These are phyloP conservation scores for Aspergillus baeticus DNA, from an alignment of 495 filamentous ascomycete species.

Conservation along the genomic window DNA sequence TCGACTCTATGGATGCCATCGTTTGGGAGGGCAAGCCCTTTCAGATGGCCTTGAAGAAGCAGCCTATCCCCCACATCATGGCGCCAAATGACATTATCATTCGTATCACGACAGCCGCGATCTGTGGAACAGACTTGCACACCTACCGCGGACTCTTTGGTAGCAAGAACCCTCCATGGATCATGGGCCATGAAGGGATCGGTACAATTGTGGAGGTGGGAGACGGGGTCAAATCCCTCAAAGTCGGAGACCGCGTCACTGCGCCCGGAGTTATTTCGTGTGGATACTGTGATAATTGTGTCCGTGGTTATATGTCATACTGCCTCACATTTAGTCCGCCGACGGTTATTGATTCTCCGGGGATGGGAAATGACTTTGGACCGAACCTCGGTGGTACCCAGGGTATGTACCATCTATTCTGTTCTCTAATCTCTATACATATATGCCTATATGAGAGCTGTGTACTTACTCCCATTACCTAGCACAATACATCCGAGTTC, in stretches of 20 bases:
- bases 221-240: no score
- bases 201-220: no score
- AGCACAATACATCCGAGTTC: constrained; percentile 16
- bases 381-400: not conserved
- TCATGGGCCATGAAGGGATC: no score
- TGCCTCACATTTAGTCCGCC: constrained; percentile 7
- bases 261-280: not conserved
- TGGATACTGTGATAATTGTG: constrained; percentile 8
- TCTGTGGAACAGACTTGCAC: no score
- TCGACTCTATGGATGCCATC: constrained; percentile 5
- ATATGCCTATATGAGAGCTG: not conserved
- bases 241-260: not conserved
- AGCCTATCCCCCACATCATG: constrained; percentile 21
- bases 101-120: constrained; percentile 23
- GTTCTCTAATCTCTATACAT: not conserved
- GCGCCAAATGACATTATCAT: constrained; percentile 26
- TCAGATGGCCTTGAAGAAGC: constrained; percentile 13
- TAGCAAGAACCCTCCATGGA: no score
- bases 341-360: constrained; percentile 3
- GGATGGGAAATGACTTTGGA: constrained; percentile 4
- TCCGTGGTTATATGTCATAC: not conserved
- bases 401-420: not conserved
- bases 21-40: constrained; percentile 12
- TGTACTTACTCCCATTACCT: not conserved
- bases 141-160: no score